Conservation (phyloP, 345 rosid species). For the Heritiera littoralis region DNA sequence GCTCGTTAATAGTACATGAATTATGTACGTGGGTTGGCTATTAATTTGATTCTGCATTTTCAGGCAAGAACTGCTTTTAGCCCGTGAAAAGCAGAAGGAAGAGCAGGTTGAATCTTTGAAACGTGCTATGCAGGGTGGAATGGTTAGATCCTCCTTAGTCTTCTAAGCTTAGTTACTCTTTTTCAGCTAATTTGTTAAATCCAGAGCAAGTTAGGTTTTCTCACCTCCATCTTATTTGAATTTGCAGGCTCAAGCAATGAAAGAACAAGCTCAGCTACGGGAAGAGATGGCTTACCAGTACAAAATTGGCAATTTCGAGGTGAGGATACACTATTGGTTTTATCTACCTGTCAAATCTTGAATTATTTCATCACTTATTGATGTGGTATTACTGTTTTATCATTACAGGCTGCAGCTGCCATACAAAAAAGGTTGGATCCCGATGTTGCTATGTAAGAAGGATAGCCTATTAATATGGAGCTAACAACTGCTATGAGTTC, state of each 20-base stretch:
- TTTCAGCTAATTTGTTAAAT: not conserved
- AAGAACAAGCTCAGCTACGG: slow-evolving; percentile 77
- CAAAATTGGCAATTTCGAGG: slow-evolving; percentile 95
- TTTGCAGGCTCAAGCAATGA: slow-evolving; percentile 29
- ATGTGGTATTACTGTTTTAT: not conserved
- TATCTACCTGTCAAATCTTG: not conserved
- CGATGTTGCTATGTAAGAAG: slow-evolving; percentile 56
- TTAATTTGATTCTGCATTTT: slow-evolving; percentile 20
- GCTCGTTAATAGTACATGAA: not conserved
- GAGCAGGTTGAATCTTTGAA: slow-evolving; percentile 72
- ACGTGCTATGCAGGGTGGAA: slow-evolving; percentile 90
- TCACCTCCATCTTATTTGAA: not conserved
- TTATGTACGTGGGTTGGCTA: slow-evolving; percentile 2
- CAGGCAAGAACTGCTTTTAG: slow-evolving; percentile 75
- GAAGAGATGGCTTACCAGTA: slow-evolving; percentile 95
- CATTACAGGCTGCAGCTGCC: slow-evolving; percentile 65
- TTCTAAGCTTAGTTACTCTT: not conserved
- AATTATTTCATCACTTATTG: not conserved
- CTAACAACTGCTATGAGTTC: not conserved
- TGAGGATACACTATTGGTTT: slow-evolving; percentile 21
- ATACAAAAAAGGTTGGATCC: slow-evolving; percentile 80
- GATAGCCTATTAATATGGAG: not conserved
- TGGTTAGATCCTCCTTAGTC: slow-evolving; percentile 55
- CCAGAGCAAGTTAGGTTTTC: not conserved
- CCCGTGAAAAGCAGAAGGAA: slow-evolving; percentile 91